Percentiles rank a stretch among this genome's conserved stretches.
phyloP scores from a whole-genome alignment of 2,329 filamentous ascomycete genomes.

The Chaetomium sp. region DNA sequence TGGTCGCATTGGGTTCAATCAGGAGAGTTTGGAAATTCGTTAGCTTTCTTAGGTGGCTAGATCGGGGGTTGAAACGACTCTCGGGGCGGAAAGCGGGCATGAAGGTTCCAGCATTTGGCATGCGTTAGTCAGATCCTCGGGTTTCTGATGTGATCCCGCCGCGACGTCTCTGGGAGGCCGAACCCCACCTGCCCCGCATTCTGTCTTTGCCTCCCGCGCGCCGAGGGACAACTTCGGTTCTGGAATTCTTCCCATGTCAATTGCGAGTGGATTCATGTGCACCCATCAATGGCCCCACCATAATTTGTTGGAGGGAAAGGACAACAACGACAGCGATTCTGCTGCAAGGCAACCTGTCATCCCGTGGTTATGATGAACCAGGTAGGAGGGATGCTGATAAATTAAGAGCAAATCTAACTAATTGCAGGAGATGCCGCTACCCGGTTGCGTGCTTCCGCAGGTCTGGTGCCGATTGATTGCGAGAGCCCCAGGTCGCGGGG shows the following conservation, averaged over 20 bases:
- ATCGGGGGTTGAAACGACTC: neutral
- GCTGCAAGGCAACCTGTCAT: neutral
- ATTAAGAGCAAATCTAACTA: neutral
- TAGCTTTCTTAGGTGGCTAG: neutral
- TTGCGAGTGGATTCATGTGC: neutral
- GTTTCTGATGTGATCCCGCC: conserved; percentile 11
- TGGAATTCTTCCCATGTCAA: neutral
- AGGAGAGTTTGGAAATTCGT: neutral
- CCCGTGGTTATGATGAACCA: neutral
- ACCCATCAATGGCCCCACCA: neutral
- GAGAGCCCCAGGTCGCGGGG: neutral
- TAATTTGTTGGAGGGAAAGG: neutral
- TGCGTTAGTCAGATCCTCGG: conserved; percentile 28
- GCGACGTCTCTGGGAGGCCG: conserved; percentile 12
- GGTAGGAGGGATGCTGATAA: neutral
- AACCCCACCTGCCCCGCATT: conserved; percentile 22
- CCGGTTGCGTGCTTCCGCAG: neutral
- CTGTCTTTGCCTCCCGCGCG: conserved; percentile 9
- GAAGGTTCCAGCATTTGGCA: conserved; percentile 12
- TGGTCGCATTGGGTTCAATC: neutral
- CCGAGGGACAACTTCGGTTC: conserved; percentile 18
- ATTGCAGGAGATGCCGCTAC: neutral
- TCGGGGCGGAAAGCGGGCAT: neutral
- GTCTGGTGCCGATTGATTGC: neutral
- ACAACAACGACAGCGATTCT: neutral